A percentile compares a stretch with the other conserved stretches of the same genome.
These are phyloP conservation scores for Paraconiothyrium sp. DNA, from an alignment of 2,329 filamentous ascomycete genomes.

Conservation along the genomic window DNA sequence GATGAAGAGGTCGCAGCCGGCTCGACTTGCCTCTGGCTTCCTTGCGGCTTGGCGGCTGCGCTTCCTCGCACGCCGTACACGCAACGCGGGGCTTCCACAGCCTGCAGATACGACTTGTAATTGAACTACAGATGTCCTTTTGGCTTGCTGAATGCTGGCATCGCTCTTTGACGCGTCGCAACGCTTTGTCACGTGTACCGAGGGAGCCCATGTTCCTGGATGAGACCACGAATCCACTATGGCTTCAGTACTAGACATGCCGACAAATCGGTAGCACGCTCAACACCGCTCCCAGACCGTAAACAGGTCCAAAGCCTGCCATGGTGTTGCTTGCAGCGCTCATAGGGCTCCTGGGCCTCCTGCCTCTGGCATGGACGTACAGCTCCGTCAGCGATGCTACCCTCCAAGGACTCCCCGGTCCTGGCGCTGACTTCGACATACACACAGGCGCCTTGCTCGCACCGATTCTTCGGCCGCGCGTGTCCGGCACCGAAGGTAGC, in stretches of 20 bases:
- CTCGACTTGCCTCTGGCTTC: not conserved
- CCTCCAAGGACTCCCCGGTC: conserved; percentile 74
- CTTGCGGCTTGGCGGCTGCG: not conserved
- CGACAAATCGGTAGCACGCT: conserved; percentile 2
- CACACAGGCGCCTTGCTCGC: conserved; percentile 78
- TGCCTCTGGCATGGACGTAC: conserved; percentile 58
- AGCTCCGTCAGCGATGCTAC: conserved; percentile 76
- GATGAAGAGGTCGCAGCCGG: not conserved
- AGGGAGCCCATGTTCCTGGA: not conserved
- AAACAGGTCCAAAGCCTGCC: not conserved
- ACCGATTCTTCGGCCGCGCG: conserved; percentile 86
- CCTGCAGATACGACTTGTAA: not conserved
- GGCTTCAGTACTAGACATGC: not conserved
- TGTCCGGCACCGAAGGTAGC: conserved; percentile 85
- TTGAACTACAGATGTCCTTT: not conserved
- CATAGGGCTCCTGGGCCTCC: conserved; percentile 30
- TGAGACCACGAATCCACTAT: conserved; percentile 9
- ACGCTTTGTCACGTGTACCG: conserved; percentile 7
- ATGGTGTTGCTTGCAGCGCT: conserved; percentile 35
- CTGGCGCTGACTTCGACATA: conserved; percentile 81
- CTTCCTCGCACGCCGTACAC: not conserved
- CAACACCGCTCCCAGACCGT: not conserved
- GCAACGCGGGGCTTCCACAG: not conserved
- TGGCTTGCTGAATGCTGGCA: not conserved
- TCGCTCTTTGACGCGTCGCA: not conserved